Evolutionary conservation across 228 moss, liverwort and hornwort species (phyloP), one percentile per base, ranked within the genome.

Genomic region (Sphagnum fallax): DNA sequence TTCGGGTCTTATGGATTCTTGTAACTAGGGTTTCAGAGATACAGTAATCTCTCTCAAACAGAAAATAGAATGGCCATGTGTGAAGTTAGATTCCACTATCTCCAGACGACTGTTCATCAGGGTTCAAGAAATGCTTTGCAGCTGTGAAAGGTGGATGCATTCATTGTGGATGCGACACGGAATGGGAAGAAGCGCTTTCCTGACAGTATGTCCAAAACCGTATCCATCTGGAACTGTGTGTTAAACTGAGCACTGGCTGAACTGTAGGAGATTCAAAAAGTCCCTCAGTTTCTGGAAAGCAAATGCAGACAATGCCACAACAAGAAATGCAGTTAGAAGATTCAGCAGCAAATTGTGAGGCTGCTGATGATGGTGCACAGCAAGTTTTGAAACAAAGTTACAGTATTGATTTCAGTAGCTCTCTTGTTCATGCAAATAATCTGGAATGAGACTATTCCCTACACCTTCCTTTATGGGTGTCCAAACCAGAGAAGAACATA

Each of bases 171-270:
- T 91, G 95, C 95, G 60, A 92, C 95, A 63, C 86, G 95, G 73
- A 96, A 88, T 83, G 95, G 92, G 65, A 96, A 95, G 83, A 32
- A 55, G 55, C 92, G 92, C 60, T 96, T 96, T 51, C 95, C 89
- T 59, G 91, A 96, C 68, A 90, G 91, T 75, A 88, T 96, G 95
- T 92, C 95, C 67, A 96, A 96, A 75, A 92, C 95, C 64, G 84
- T 96, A 70, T 92, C 95, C 64, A 89, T 92, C 53, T 96, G 95
- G 95, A 72, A 86, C 47, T 96, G 91, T 84, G 92, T 96, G 65
- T 67, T 96, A 16, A 96, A 92, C 79, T 81, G 92, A 67, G 91
- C 88, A 7, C 67, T 96, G 62, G 82, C 81, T 80, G 80, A 84
- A 75, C 69, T 81, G 62, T 80, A 78, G 58, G 50, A 72, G 48